phyloP scores from a whole-genome alignment of 129 eudicot species.

The Heracleum sosnowskyi region DNA sequence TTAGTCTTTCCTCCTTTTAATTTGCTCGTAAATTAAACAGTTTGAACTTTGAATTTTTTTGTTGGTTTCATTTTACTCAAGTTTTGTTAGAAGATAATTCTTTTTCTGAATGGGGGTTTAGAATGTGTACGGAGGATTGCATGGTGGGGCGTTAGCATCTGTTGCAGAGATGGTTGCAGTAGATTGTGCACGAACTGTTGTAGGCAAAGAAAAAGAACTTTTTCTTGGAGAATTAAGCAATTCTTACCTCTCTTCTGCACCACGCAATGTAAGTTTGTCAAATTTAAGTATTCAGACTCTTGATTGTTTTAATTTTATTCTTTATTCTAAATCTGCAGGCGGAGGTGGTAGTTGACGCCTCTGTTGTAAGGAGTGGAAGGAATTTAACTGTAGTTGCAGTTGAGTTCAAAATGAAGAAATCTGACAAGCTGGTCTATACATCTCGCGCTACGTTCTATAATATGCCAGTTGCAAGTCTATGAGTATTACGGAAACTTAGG shows the following conservation, averaged over 20 bases:
- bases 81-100: not conserved
- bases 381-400: conserved; percentile 57
- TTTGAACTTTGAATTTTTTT: not conserved
- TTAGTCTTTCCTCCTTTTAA: not conserved
- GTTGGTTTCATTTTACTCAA: not conserved
- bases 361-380: conserved; percentile 73
- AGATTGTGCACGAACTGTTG: conserved; percentile 88
- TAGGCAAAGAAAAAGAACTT: conserved; percentile 61
- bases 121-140: conserved; percentile 64
- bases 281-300: too few species aligned
- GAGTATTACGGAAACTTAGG: not conserved
- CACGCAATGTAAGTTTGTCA: too few species aligned
- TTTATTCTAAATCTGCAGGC: conserved; percentile 28
- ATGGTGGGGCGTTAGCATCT: conserved; percentile 78
- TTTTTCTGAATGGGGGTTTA: conserved; percentile 14
- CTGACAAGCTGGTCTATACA: conserved; percentile 34
- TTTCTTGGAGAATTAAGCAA: conserved; percentile 64
- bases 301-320: not conserved
- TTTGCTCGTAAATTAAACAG: not conserved
- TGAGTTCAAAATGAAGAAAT: conserved; percentile 56
- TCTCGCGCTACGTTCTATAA: conserved; percentile 73
- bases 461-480: conserved; percentile 64
- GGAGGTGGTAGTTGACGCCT: conserved; percentile 52
- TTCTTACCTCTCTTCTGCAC: too few species aligned
- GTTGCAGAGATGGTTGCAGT: conserved; percentile 55